Evolutionary conservation across 352 stramenopile genomes (phyloP), one percentile per base, ranked within the genome.

Genomic region (Pythium phragmitis): DNA sequence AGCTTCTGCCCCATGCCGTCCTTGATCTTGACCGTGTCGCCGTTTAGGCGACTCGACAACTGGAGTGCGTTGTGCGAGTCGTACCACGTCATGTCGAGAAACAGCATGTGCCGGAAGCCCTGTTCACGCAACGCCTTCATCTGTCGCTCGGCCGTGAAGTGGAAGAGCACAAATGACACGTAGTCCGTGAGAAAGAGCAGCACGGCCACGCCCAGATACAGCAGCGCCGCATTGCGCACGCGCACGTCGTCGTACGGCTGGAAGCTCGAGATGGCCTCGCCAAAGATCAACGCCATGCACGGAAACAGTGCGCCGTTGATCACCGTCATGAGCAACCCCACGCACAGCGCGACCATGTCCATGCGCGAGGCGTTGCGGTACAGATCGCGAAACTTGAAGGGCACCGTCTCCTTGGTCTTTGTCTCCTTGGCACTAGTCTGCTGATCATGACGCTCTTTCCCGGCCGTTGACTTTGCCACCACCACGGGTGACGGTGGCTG

Each of bases 211-310:
- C 51, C 51, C 0, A 69, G 43, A 52, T 68, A 73, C 11, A 57
- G 13, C 4, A 69, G 21, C 39, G 67, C 67, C 2, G 61, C 56
- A 33, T 57, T 47, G 30, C 53, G 64, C 23, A 74, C 63, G 7
- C 60, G 53, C n/a, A 61, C 36, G 28, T 63, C 41, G 33, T 68
- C 61, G 21, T 68, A 73, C 26, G 65, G 65, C 34, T 73, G 60
- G 34, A 76, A 76, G 19, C 50, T 68, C 3, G 55, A 65, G 39
- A 76, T 76, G 17, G 69, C 69, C 7, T 76, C 69, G 13, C 69
- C 69, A 41, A 80, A 80, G 36, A 77, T 64, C 3, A 80, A 45
- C 39, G 73, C 73, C 73, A 80, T 77, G 28, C 69, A 80, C 26
- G 73, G 70, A 58, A 74, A 73, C 1, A 74, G 58, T 21, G 63